phyloP scores from a whole-genome alignment of 768 basidiomycete species.

The Leccinum barrowsii region DNA sequence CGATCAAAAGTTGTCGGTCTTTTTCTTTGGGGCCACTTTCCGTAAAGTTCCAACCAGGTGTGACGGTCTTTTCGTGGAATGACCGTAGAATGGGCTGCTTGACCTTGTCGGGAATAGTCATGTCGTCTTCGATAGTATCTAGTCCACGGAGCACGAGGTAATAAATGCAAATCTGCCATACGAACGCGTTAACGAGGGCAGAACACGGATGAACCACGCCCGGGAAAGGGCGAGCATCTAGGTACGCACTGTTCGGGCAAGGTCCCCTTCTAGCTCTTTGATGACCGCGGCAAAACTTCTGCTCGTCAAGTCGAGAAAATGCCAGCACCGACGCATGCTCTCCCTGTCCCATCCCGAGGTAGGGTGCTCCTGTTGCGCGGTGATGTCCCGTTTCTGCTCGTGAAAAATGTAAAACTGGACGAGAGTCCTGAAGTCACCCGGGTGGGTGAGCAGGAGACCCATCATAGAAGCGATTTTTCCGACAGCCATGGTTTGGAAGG shows the following conservation, averaged over 20 bases:
- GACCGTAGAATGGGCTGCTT: conserved; percentile 84
- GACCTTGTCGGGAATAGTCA: conserved; percentile 82
- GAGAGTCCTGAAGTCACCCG: conserved; percentile 78
- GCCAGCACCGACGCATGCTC: conserved; percentile 88
- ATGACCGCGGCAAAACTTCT: conserved; percentile 91
- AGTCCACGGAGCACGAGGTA: conserved; percentile 91
- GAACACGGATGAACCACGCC: neutral
- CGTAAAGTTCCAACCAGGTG: conserved; percentile 83
- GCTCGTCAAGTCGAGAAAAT: conserved; percentile 83
- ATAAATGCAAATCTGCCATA: conserved; percentile 82
- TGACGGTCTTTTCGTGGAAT: conserved; percentile 76
- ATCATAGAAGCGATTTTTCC: conserved; percentile 54
- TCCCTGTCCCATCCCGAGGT: conserved; percentile 85
- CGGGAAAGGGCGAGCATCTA: neutral
- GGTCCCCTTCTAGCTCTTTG: conserved; percentile 92
- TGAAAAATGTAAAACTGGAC: conserved; percentile 83
- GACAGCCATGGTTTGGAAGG: conserved; percentile 39
- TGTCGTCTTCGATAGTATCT: conserved; percentile 99
- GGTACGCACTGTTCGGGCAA: conserved; percentile 80
- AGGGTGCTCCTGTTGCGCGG: conserved; percentile 63
- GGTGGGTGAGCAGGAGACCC: conserved; percentile 69
- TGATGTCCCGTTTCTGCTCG: conserved; percentile 79
- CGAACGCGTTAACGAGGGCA: neutral
- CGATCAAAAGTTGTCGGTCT: conserved; percentile 79
- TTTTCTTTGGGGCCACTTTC: conserved; percentile 84